Evolutionary conservation across 1,139 yeast genomes (phyloP).

Genomic region (Kodamaea arcana): DNA sequence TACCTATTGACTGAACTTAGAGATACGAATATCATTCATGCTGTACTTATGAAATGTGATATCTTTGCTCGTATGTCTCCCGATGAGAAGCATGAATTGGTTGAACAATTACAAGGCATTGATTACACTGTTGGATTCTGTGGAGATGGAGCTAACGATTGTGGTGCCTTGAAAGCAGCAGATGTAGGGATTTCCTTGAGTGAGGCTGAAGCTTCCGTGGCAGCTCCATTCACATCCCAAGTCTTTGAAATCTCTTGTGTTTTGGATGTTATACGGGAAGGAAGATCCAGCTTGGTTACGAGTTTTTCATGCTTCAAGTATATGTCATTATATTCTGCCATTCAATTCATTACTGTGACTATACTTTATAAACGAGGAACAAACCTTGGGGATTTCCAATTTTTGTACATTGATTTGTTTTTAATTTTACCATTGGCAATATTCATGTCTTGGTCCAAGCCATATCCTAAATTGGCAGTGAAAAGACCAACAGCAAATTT

Average conservation of each 20-base stretch:
- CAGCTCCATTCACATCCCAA: slow-evolving; percentile 95
- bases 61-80: slow-evolving; percentile 98
- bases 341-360: slow-evolving; percentile 85
- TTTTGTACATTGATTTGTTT: slow-evolving; percentile 85
- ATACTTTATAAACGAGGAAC: slow-evolving; percentile 85
- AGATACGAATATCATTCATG: slow-evolving; percentile 41
- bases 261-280: slow-evolving; percentile 84
- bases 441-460: slow-evolving; percentile 96
- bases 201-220: slow-evolving; percentile 98
- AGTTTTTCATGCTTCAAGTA: slow-evolving; percentile 96
- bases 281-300: slow-evolving; percentile 90
- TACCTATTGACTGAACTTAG: slow-evolving; percentile 58
- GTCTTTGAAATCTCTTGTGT: slow-evolving; percentile 90
- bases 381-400: slow-evolving; percentile 96
- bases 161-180: slow-evolving; percentile 97
- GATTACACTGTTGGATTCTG: slow-evolving; percentile 96
- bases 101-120: slow-evolving; percentile 74
- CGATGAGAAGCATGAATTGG: slow-evolving; percentile 94
- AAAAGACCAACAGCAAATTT: slow-evolving; percentile 93
- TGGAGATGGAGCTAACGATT: slow-evolving; percentile 97
- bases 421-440: slow-evolving; percentile 91
- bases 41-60: slow-evolving; percentile 66
- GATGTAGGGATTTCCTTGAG: slow-evolving; percentile 94
- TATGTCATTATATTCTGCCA: slow-evolving; percentile 95
- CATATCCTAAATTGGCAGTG: slow-evolving; percentile 53